Evolutionary conservation across 345 rosid genomes (phyloP).

Genomic region (Bruguiera gymnorhiza): DNA sequence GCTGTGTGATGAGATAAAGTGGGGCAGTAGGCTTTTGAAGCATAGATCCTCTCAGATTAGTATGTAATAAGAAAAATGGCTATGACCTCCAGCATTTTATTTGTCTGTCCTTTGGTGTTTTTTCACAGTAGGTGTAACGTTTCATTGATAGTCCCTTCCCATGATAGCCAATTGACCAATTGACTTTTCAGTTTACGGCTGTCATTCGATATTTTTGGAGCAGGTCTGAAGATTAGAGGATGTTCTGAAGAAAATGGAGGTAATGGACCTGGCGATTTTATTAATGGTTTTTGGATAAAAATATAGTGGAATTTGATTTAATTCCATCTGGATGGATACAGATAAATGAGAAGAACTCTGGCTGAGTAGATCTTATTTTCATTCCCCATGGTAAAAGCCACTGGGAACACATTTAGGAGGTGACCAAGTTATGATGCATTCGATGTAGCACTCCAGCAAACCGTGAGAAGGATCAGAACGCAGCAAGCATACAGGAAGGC

Average conservation of each 20-base stretch:
- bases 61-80: too few relatives aligned
- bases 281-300: neutral
- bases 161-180: neutral
- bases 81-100: too few relatives aligned
- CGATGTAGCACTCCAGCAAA: neutral
- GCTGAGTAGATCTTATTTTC: slow-evolving; percentile 91
- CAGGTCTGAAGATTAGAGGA: slow-evolving; percentile 94
- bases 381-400: slow-evolving; percentile 90
- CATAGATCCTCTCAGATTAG: too few relatives aligned
- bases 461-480: too few relatives aligned
- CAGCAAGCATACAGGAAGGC: too few relatives aligned
- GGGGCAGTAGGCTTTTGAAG: too few relatives aligned
- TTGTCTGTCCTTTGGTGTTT: too few relatives aligned
- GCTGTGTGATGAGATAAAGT: too few relatives aligned
- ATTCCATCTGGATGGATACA: slow-evolving; percentile 21
- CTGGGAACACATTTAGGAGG: slow-evolving; percentile 78
- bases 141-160: too few relatives aligned
- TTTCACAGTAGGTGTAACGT: too few relatives aligned
- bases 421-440: slow-evolving; percentile 32
- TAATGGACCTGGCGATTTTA: slow-evolving; percentile 16
- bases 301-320: slow-evolving; percentile 10
- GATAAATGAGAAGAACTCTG: slow-evolving; percentile 82
- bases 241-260: slow-evolving; percentile 91
- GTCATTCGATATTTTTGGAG: slow-evolving; percentile 19
- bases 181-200: neutral